Base-by-base conservation (phyloP, 139 green algal genomes). In the Pleodorina starrii region DNA sequence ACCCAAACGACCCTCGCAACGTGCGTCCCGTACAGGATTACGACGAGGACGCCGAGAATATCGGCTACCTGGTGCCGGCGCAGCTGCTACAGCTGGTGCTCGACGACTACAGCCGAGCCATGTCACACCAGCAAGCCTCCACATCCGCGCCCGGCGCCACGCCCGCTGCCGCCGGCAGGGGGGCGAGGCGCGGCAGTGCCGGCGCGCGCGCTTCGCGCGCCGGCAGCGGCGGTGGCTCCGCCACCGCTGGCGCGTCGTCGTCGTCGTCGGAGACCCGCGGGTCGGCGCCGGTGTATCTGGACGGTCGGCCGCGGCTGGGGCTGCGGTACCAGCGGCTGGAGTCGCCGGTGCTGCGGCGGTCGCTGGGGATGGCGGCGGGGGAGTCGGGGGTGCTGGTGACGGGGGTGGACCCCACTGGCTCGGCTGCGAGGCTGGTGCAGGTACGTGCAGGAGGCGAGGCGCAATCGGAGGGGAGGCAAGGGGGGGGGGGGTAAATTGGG, bases 271-370 rank as follows among this genome's bases (percentile, higher is more conserved):
- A 36, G 63, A 73, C 21, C 63, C 63, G 27, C 35, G 63, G 63
- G 68, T 76, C 68, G 14, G 38, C 32, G 35, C 43, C 74, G 44
- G 38, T 90, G 0, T 59, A 85, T 43, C 80, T 91, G 12, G 80
- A 84, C 23, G 73, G 86, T 11, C 68, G 90, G 59, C 90, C 90
- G 1, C 51, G 78, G 19, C 73, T 93, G 29, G 90, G 96, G 73
- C 87, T 98, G 4, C 71, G 94, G 23, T 99, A 95, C 93, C 97
- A 99, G 94, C 93, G 93, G 77, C 87, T 99, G 91, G 97, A 99
- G 91, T 96, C 59, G 1, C 51, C 40, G 40, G 79, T 48, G 3
- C 72, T 93, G 36, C 44, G 92, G 60, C 89, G 90, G 46, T 69
- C 86, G 32, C 83, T 97, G 43, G 92, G 86, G 14, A 29, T 91